Conservation (phyloP, 2,329 filamentous ascomycete species). For the Alternaria novae-zelandiae region DNA sequence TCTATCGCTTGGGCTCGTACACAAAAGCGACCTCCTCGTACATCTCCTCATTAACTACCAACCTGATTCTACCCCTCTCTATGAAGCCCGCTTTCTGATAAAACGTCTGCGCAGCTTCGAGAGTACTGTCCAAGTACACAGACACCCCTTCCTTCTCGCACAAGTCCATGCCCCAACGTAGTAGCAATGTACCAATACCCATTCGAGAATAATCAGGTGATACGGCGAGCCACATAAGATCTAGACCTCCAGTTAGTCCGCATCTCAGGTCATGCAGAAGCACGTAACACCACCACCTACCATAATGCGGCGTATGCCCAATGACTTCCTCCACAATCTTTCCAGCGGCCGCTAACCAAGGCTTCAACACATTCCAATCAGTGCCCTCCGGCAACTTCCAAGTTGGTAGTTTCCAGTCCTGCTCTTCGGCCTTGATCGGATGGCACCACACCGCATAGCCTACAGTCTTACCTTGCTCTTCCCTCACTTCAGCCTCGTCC, state of each 20-base stretch:
- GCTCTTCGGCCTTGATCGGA: not conserved
- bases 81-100: constrained; percentile 10
- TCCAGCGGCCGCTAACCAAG: constrained; percentile 6
- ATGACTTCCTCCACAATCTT: constrained; percentile 1
- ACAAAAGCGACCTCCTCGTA: constrained; percentile 13
- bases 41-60: not conserved
- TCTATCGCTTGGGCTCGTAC: not conserved
- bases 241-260: not conserved
- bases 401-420: not conserved
- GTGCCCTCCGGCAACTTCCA: constrained; percentile 11
- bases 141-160: not conserved
- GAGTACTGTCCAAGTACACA: constrained; percentile 10
- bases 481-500: not conserved
- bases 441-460: constrained; percentile 13
- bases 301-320: constrained; percentile 9
- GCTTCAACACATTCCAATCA: constrained; percentile 6
- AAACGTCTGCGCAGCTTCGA: constrained; percentile 4
- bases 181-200: constrained; percentile 5
- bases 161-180: constrained; percentile 7
- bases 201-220: constrained; percentile 2
- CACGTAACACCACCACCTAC: not conserved
- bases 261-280: not conserved
- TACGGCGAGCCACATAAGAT: constrained; percentile 13
- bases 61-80: constrained; percentile 7
- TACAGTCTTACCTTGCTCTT: not conserved